Percentiles rank a stretch among this genome's conserved stretches.
Evolutionary conservation across 2,329 filamentous ascomycete genomes (phyloP).

Genomic region (Canariomyces notabilis): DNA sequence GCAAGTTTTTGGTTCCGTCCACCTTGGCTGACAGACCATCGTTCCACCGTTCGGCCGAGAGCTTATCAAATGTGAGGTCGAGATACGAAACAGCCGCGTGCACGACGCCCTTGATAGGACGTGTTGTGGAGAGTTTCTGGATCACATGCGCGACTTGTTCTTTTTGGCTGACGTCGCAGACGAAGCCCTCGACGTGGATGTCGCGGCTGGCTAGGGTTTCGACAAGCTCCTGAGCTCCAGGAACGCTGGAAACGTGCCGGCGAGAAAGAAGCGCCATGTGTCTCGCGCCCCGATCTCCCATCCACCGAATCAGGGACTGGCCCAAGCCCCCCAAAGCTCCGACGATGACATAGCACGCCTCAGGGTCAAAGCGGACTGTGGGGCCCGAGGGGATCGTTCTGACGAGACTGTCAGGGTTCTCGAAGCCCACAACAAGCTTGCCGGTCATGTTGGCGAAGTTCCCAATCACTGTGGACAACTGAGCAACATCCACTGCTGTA

Average conservation of each 20-base stretch:
- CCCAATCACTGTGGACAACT: neutral
- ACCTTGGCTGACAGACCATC: constrained; percentile 24
- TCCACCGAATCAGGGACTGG: constrained; percentile 20
- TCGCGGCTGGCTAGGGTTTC: neutral
- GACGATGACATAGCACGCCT: constrained; percentile 22
- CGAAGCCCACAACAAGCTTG: constrained; percentile 24
- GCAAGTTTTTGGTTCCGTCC: constrained; percentile 24
- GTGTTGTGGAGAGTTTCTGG: neutral
- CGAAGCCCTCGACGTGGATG: neutral
- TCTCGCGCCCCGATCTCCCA: constrained; percentile 23
- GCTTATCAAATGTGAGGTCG: constrained; percentile 9
- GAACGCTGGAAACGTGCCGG: constrained; percentile 3
- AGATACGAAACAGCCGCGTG: constrained; percentile 12
- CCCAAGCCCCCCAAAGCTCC: constrained; percentile 22
- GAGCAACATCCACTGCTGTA: neutral
- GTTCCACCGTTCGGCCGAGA: constrained; percentile 19
- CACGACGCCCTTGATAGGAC: constrained; percentile 20
- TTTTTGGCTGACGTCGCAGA: constrained; percentile 2
- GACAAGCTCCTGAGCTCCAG: constrained; percentile 1
- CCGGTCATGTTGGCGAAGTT: constrained; percentile 14
- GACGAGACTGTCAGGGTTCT: constrained; percentile 7
- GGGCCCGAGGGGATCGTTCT: neutral
- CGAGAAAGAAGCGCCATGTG: constrained; percentile 24
- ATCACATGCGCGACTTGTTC: neutral
- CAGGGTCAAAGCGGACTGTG: constrained; percentile 17